phyloP scores from a whole-genome alignment of 306 rosid species.

The Albizia julibrissin region DNA sequence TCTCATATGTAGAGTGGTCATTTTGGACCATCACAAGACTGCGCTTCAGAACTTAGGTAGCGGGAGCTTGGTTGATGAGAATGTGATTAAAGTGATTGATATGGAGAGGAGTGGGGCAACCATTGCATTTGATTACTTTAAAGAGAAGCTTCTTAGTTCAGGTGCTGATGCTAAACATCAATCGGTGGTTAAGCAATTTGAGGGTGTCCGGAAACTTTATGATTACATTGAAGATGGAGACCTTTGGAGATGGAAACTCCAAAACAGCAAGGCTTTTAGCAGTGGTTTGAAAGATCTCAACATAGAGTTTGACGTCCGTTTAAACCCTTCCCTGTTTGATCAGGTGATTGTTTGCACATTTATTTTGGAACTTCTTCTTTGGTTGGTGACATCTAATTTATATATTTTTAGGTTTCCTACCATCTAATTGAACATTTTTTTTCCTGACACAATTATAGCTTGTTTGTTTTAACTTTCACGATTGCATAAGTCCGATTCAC shows the following conservation, averaged over 20 bases:
- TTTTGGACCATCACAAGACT: conserved; percentile 94
- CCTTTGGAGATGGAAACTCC: conserved; percentile 89
- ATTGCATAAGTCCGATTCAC: no score
- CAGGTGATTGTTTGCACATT: conserved; percentile 46
- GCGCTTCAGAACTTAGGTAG: conserved; percentile 53
- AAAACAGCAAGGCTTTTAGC: conserved; percentile 78
- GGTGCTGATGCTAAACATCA: conserved; percentile 22
- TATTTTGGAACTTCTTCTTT: background rate
- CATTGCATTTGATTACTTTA: conserved; percentile 88
- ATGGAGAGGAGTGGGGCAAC: conserved; percentile 88
- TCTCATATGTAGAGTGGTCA: conserved; percentile 45
- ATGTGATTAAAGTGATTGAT: conserved; percentile 61
- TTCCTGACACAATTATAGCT: no score
- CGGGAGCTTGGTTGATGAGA: conserved; percentile 37
- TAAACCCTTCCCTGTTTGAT: conserved; percentile 67
- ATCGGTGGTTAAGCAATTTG: conserved; percentile 47
- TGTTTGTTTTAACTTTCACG: no score
- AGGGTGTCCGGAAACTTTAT: conserved; percentile 51
- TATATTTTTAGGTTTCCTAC: background rate
- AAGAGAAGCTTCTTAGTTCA: conserved; percentile 43
- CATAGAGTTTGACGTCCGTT: conserved; percentile 53
- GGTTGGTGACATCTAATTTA: background rate
- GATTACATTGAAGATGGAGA: conserved; percentile 87
- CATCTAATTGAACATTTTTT: background rate
- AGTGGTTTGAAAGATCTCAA: conserved; percentile 73